Conservation (phyloP, 2,329 filamentous ascomycete species). For the Sclerotinia trifoliorum region DNA sequence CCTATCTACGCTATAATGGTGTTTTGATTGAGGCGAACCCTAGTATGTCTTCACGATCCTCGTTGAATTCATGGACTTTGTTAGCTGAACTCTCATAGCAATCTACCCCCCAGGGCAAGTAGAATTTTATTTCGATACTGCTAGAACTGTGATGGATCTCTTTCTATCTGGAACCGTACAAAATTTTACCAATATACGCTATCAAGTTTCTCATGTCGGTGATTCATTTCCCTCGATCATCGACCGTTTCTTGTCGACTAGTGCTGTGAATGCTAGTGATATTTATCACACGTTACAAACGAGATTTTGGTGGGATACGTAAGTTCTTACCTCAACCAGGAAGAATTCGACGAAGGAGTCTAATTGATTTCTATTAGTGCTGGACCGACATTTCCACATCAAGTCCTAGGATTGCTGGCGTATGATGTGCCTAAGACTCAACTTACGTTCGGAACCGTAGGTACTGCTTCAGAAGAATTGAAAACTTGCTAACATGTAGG, state of each 20-base stretch:
- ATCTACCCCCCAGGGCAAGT: not conserved
- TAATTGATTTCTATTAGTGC: not conserved
- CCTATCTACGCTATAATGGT: slow-evolving; percentile 2
- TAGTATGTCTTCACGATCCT: not conserved
- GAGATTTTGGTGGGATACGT: slow-evolving; percentile 16
- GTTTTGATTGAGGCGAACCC: slow-evolving; percentile 11
- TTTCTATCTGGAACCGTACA: not conserved
- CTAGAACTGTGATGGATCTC: slow-evolving; percentile 11
- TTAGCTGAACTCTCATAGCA: not conserved
- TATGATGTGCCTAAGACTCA: not conserved
- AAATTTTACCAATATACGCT: slow-evolving; percentile 1
- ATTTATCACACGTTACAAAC: not conserved
- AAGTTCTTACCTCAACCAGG: not conserved
- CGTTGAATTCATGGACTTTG: not conserved
- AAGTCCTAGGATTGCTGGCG: not conserved
- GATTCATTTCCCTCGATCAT: slow-evolving; percentile 12
- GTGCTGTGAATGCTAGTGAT: not conserved
- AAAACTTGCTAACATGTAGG: not conserved
- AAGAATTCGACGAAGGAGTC: not conserved
- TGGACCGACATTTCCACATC: slow-evolving; percentile 3
- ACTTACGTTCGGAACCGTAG: slow-evolving; percentile 3
- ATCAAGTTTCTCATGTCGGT: not conserved
- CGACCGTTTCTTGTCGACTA: not conserved
- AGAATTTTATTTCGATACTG: slow-evolving; percentile 12
- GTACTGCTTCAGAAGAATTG: not conserved